Conservation (phyloP, 345 rosid species). For the Combretum micranthum region DNA sequence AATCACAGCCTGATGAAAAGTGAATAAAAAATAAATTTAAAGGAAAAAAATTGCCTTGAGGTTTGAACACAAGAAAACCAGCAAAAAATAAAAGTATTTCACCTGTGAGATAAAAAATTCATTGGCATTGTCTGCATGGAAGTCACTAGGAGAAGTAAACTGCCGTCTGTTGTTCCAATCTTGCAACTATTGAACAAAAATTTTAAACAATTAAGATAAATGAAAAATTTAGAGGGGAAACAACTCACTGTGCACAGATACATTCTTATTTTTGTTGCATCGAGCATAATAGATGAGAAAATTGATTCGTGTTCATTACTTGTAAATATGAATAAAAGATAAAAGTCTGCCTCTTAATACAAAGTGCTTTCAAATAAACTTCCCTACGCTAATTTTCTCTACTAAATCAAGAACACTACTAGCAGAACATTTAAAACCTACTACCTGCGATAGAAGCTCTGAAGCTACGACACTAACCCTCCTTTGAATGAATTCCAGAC, state of each 20-base stretch:
- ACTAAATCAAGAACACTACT: no score
- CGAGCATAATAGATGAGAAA: no score
- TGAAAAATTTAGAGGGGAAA: not conserved
- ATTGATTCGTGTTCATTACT: no score
- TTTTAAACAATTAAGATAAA: not conserved
- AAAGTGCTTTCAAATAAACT: no score
- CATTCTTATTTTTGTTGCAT: no score
- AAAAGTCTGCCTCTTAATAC: no score
- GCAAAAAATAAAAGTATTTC: slow-evolving; percentile 18
- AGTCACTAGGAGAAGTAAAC: slow-evolving; percentile 72
- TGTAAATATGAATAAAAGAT: no score
- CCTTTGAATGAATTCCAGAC: slow-evolving; percentile 53
- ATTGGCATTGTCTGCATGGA: slow-evolving; percentile 87
- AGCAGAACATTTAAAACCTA: slow-evolving; percentile 3
- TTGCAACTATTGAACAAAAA: slow-evolving; percentile 57
- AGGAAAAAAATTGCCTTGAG: slow-evolving; percentile 3
- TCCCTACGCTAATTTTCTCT: no score
- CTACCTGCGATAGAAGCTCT: slow-evolving; percentile 93
- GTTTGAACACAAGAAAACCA: not conserved
- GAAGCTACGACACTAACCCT: slow-evolving; percentile 72
- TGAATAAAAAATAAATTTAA: slow-evolving; percentile 4
- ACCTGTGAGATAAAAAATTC: slow-evolving; percentile 96
- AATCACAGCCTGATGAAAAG: slow-evolving; percentile 53
- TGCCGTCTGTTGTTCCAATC: slow-evolving; percentile 93
- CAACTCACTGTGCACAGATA: no score